phyloP scores from a whole-genome alignment of 176 grass and related monocot genomes.

The Cenchrus americanus region DNA sequence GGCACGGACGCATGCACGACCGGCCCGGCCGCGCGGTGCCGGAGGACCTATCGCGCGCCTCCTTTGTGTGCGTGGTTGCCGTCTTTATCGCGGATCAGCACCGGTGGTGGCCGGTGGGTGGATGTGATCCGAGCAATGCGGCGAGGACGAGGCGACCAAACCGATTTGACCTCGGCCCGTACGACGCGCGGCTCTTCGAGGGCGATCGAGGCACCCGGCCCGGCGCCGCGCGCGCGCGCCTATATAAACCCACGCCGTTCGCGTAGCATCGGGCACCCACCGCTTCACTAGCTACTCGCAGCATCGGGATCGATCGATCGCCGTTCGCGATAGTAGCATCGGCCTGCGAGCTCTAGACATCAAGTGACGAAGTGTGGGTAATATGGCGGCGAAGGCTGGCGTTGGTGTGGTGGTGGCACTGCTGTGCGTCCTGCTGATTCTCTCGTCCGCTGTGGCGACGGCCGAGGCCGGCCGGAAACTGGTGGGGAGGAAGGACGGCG shows the following conservation, averaged over 20 bases:
- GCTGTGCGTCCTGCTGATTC: conserved; percentile 30
- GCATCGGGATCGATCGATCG: not conserved
- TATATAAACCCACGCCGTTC: conserved; percentile 43
- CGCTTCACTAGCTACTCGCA: not conserved
- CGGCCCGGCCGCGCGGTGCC: not conserved
- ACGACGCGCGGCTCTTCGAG: conserved; percentile 20
- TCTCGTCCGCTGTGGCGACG: conserved; percentile 12
- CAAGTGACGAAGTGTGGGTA: not conserved
- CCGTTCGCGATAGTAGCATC: no score
- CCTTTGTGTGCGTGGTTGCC: conserved; percentile 13
- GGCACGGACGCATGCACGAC: not conserved
- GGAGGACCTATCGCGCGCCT: conserved; percentile 7
- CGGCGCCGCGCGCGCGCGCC: not conserved
- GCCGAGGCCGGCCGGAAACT: not conserved
- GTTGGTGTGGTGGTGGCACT: not conserved
- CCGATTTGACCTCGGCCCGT: not conserved
- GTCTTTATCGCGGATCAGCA: conserved; percentile 27
- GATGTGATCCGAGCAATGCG: not conserved
- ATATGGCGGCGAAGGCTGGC: conserved; percentile 42
- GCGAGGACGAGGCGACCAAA: not conserved
- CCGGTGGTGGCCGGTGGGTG: not conserved
- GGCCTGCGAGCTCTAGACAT: not conserved
- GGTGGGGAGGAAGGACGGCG: not conserved
- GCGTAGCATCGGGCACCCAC: not conserved
- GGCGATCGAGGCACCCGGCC: not conserved